These are phyloP conservation scores for Hebeloma cylindrosporum DNA, from an alignment of 768 basidiomycete genomes.

Conservation along the genomic window DNA sequence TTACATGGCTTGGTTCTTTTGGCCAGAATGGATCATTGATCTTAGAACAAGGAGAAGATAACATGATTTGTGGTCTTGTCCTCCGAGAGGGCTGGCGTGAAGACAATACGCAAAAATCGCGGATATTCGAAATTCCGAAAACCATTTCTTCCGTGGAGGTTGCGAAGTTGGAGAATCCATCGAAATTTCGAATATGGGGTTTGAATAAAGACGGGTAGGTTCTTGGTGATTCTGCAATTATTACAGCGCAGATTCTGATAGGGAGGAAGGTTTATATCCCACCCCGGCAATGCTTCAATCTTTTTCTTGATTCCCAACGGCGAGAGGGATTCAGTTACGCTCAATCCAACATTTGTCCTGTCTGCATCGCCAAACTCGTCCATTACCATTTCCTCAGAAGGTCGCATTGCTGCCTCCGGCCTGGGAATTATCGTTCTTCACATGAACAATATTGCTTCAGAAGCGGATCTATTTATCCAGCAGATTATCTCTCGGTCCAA, in stretches of 20 bases:
- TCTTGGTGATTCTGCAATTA: not conserved
- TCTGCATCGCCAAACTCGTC: constrained; percentile 28
- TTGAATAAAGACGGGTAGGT: constrained; percentile 24
- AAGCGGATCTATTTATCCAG: constrained; percentile 5
- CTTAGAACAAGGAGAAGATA: constrained; percentile 24
- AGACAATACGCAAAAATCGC: constrained; percentile 2
- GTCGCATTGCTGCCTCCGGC: constrained; percentile 28
- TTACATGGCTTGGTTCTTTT: constrained; percentile 47
- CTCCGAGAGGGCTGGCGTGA: constrained; percentile 25
- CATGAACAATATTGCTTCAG: constrained; percentile 19
- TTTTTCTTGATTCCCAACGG: constrained; percentile 33
- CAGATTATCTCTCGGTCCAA: constrained; percentile 5
- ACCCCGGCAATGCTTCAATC: constrained; percentile 26
- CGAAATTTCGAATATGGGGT: constrained; percentile 20
- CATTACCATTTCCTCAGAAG: constrained; percentile 26
- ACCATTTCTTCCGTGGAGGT: constrained; percentile 10
- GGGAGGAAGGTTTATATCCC: constrained; percentile 17
- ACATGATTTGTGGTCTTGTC: constrained; percentile 5
- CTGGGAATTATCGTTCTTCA: constrained; percentile 27
- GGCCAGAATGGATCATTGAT: constrained; percentile 43
- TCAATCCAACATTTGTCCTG: constrained; percentile 30
- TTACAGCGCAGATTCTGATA: constrained; percentile 4
- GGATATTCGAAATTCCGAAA: constrained; percentile 2
- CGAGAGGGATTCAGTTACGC: constrained; percentile 13
- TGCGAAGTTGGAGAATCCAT: constrained; percentile 8